phyloP scores from a whole-genome alignment of 495 filamentous ascomycete species.

The Coniosporium apollinis region DNA sequence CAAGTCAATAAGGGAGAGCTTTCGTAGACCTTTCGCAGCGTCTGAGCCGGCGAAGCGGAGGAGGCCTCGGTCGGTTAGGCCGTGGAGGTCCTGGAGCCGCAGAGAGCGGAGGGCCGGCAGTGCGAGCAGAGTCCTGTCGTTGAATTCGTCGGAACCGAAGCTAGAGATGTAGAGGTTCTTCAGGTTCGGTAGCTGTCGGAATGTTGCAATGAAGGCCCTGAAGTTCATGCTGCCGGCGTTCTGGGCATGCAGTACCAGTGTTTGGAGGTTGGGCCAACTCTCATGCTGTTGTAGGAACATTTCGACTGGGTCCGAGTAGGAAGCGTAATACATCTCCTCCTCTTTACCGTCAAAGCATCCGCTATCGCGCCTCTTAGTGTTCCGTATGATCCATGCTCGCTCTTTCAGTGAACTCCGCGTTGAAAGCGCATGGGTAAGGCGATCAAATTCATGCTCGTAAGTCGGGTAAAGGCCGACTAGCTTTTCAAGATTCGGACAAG shows the following conservation, averaged over 20 bases:
- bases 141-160: conserved; percentile 56
- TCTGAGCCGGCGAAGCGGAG: conserved; percentile 40
- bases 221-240: conserved; percentile 35
- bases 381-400: conserved; percentile 59
- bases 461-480: conserved; percentile 52
- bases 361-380: conserved; percentile 23
- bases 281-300: conserved; percentile 54
- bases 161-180: conserved; percentile 58
- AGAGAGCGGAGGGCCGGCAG: conserved; percentile 60
- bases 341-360: conserved; percentile 12
- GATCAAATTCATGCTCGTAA: conserved; percentile 57
- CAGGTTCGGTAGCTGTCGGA: conserved; percentile 51
- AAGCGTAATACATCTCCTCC: conserved; percentile 28
- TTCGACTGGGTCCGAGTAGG: conserved; percentile 44
- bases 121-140: conserved; percentile 47
- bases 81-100: conserved; percentile 57
- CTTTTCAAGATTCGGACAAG: conserved; percentile 69
- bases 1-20: conserved; percentile 48
- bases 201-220: conserved; percentile 40
- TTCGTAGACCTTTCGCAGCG: conserved; percentile 7
- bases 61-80: conserved; percentile 62
- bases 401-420: conserved; percentile 58
- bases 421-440: conserved; percentile 61
- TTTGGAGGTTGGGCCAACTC: conserved; percentile 55
- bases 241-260: conserved; percentile 53